These are phyloP conservation scores for Colletotrichum sp. DNA, from an alignment of 2,329 filamentous ascomycete species.

Conservation along the genomic window DNA sequence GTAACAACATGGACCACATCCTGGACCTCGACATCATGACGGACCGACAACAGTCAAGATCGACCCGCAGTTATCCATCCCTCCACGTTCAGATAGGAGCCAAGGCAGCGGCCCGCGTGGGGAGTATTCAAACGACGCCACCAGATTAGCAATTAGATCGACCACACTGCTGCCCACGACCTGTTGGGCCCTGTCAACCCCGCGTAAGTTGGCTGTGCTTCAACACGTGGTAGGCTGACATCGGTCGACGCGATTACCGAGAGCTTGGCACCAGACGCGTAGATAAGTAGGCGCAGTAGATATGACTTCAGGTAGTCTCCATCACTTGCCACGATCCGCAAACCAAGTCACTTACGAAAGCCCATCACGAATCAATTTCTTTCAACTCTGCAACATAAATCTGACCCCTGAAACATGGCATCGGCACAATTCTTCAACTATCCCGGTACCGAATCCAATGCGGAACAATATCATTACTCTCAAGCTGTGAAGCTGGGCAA, in stretches of 20 bases:
- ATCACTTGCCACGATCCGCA: neutral
- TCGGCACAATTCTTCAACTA: constrained; percentile 20
- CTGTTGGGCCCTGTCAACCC: neutral
- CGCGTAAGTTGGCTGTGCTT: neutral
- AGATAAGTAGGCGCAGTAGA: neutral
- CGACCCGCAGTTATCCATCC: neutral
- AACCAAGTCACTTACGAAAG: neutral
- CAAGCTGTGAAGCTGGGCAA: constrained; percentile 30
- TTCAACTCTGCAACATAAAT: neutral
- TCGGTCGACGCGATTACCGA: neutral
- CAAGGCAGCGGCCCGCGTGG: neutral
- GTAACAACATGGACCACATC: neutral
- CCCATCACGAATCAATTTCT: neutral
- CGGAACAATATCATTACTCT: constrained; percentile 28
- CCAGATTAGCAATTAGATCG: neutral
- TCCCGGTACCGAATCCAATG: constrained; percentile 24
- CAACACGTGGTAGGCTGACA: neutral
- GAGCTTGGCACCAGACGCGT: neutral
- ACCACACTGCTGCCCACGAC: neutral
- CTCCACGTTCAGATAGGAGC: neutral
- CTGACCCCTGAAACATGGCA: neutral
- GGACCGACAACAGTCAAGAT: neutral
- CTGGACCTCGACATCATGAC: neutral
- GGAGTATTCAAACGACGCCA: neutral
- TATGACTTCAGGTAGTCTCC: neutral